Evolutionary conservation across 1,139 yeast species (phyloP).

Genomic region (Zhuliangozyma parablackwelliae): DNA sequence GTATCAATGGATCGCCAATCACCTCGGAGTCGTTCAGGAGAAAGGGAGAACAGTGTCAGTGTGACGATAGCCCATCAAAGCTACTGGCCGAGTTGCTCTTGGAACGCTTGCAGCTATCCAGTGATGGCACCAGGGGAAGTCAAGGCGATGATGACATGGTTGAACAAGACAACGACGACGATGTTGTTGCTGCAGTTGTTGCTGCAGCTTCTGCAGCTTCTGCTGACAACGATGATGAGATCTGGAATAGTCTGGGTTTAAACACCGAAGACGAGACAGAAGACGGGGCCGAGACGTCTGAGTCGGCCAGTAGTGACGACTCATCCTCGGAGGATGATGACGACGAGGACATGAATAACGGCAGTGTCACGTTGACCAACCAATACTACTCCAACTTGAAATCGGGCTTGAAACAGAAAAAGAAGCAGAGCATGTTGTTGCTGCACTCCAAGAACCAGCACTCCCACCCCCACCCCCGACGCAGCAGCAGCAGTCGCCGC

Average conservation of each 20-base stretch:
- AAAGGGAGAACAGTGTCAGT: conserved; percentile 12
- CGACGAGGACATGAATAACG: conserved; percentile 3
- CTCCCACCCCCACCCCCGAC: too few species aligned
- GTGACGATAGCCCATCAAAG: conserved; percentile 3
- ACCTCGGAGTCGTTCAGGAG: conserved; percentile 23
- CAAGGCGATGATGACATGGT: conserved; percentile 4
- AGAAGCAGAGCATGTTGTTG: conserved; percentile 1
- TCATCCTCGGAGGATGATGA: conserved; percentile 15
- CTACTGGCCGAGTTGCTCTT: conserved; percentile 7
- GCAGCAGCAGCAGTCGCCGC: background rate
- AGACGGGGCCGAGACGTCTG: background rate
- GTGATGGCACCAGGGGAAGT: conserved; percentile 1
- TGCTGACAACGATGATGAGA: conserved; percentile 8
- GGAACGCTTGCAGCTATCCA: conserved; percentile 7
- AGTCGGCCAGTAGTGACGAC: conserved; percentile 9
- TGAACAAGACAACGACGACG: too few species aligned
- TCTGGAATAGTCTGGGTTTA: conserved; percentile 22
- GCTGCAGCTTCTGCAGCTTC: too few species aligned
- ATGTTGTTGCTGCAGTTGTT: too few species aligned
- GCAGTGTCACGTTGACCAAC: conserved; percentile 15
- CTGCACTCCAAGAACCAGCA: background rate
- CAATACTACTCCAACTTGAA: conserved; percentile 21
- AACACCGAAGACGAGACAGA: conserved; percentile 12
- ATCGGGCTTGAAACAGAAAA: conserved; percentile 9
- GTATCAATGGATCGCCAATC: conserved; percentile 41